Base-by-base conservation (phyloP, 257 asterid species). In the Solanum pimpinellifolium region DNA sequence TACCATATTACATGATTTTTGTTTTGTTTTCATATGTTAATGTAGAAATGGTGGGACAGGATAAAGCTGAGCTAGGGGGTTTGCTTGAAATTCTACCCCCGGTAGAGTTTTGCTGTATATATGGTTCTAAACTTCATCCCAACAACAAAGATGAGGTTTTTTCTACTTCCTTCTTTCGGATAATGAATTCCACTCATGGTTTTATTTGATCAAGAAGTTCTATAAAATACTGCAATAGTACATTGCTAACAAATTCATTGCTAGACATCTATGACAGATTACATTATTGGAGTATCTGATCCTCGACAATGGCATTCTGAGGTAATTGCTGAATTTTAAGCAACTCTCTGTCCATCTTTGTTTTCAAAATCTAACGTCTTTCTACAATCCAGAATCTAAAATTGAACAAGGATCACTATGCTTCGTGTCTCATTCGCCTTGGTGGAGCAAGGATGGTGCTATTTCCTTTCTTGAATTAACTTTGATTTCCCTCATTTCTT, bases 111-210 rank as follows among this genome's bases (percentile, higher is more conserved):
- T 93, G 95, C 86, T 94, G 98, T 84, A 60, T 93, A 42, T 94
- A 95, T 93, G 99, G 98, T 52, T 97, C 98, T 80, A 90, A 90
- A 80, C 98, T 95, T 88, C 99, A 96, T 90, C 95, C 97, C 27
- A 95, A 93, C 93, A 95, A 96, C 89, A 77, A 60, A 70, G 95
- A 93, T 89, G 90, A 97, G 98, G 98, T 80, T 29, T 95, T 85
- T 69, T 33, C 37, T 29, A 46, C 69, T 41, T 73, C 60, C 60
- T 72, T 83, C 60, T 74, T 49, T 66, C 9, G 41, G 29, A 56
- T 56, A 56, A 56, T 56, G 62, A 52, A 52, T 52, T 52, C 66
- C 66, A 9, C 42, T 78, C 16, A 59, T 74, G 6, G 13, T 23
- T 83, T 87, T 27, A 27, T 9, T 23, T 73, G 75, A 85, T 52